Conservation (phyloP, 164 flowering plant species). For the Chloranthus sessilifolius region DNA sequence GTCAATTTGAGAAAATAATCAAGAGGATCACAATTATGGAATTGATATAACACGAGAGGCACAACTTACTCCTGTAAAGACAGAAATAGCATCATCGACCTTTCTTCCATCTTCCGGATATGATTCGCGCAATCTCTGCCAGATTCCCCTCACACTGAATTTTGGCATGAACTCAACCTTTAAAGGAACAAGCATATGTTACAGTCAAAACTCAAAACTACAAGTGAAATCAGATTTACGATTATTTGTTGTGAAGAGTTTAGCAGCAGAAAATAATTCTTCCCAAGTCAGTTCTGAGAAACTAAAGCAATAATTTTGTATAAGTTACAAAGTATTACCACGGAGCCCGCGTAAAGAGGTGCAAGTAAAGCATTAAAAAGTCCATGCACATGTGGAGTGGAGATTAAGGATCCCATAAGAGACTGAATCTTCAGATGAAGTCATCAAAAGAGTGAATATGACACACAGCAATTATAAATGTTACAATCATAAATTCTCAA, state of each 20-base stretch:
- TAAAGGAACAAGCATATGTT: conserved; percentile 20
- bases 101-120: conserved; percentile 62
- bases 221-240: background rate
- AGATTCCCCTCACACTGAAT: conserved; percentile 95
- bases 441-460: no score
- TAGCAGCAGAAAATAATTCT: conserved; percentile 1
- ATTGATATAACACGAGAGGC: background rate
- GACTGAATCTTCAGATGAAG: no score
- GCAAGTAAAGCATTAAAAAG: conserved; percentile 95
- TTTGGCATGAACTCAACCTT: conserved; percentile 98
- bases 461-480: no score
- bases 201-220: conserved; percentile 6
- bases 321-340: conserved; percentile 36
- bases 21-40: conserved; percentile 1
- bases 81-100: conserved; percentile 67
- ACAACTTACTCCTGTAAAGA: conserved; percentile 90
- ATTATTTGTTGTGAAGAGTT: background rate
- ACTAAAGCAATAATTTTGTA: background rate
- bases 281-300: background rate
- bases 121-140: conserved; percentile 99
- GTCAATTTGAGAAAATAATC: no score
- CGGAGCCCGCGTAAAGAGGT: conserved; percentile 91
- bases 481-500: no score
- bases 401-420: conserved; percentile 51
- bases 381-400: conserved; percentile 84